Evolutionary conservation across 202 grass and related monocot species (phyloP), one percentile per base, ranked within the genome.

Genomic region (Panicum virgatum): DNA sequence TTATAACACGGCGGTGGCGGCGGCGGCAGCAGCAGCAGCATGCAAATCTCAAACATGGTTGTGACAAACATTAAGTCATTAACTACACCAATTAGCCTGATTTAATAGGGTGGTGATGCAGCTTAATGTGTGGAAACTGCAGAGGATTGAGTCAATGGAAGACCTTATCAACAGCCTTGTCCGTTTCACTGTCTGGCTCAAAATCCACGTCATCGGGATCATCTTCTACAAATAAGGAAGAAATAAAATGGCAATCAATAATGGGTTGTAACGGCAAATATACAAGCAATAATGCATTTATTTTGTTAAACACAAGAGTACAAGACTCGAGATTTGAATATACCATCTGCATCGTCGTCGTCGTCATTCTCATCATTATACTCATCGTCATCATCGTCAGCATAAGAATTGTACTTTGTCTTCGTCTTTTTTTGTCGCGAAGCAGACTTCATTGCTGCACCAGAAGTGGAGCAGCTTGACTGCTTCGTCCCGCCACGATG

Each of bases 151-250:
- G 70, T 52, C 27, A 84, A 74, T 62, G 78, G 77, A 75, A 40
- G 78, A 95, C 92, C 92, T 95, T 93, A 26, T 90, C 87, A 84
- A 80, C 76, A 72, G 82, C 83, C 83, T 93, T 98, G n/a, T 90
- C 92, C 1, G 82, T 78, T 82, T 98, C 92, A 72, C 87, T 93
- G 66, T 98, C 96, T 66, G 96, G 96, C 75, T 98, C 96, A 88
- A 98, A 98, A 89, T 98, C 96, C 87, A 79, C 89, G 68, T 98
- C 96, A 76, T 93, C 96, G 36, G 96, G 92, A 89, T 98, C 96
- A 85, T 98, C 96, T 80, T 93, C 96, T 98, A 81, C 43, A 91
- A 82, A 83, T 65, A 89, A 80, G 61, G 70, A 93, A 80, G 40
- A 85, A 91, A 66, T 8, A 78, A 61, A 76, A 72, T 25, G 37